Evolutionary conservation across 2,329 filamentous ascomycete genomes (phyloP).

Genomic region (Bertia moriformis): DNA sequence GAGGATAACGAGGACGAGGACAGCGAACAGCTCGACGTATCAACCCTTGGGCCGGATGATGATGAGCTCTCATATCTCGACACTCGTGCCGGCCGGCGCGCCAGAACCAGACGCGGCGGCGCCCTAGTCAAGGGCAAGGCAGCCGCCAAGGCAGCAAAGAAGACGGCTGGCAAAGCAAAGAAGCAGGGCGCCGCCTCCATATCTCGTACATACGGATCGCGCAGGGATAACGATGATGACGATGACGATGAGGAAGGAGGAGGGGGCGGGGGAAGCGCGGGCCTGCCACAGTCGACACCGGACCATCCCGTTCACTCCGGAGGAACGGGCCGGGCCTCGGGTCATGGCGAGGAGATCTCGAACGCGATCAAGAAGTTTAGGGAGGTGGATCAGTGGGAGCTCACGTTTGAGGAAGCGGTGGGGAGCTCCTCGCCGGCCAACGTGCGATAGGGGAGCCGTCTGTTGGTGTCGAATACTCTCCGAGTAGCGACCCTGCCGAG

Average conservation of each 20-base stretch:
- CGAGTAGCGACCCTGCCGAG: too few relatives aligned
- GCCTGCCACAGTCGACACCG: slow-evolving; percentile 23
- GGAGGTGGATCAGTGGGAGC: slow-evolving; percentile 55
- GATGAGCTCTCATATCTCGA: slow-evolving; percentile 37
- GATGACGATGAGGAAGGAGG: slow-evolving; percentile 17
- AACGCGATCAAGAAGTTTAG: slow-evolving; percentile 47
- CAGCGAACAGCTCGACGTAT: not conserved
- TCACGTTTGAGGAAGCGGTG: slow-evolving; percentile 51
- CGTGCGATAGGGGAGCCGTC: too few relatives aligned
- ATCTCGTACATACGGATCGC: too few relatives aligned
- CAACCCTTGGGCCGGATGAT: slow-evolving; percentile 13
- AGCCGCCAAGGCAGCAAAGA: too few relatives aligned
- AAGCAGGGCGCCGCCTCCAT: too few relatives aligned
- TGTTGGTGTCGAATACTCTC: too few relatives aligned
- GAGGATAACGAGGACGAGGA: slow-evolving; percentile 21
- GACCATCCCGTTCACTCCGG: slow-evolving; percentile 26
- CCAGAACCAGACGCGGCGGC: too few relatives aligned
- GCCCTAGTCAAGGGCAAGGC: too few relatives aligned
- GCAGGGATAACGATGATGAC: too few relatives aligned
- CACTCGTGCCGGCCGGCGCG: slow-evolving; percentile 18
- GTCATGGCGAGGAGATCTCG: slow-evolving; percentile 36
- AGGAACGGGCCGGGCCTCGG: too few relatives aligned
- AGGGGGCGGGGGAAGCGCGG: slow-evolving; percentile 16
- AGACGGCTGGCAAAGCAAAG: too few relatives aligned
- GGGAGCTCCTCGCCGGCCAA: slow-evolving; percentile 37